These are phyloP conservation scores for Trichophaea hybrida DNA, from an alignment of 2,329 filamentous ascomycete genomes.

Conservation along the genomic window DNA sequence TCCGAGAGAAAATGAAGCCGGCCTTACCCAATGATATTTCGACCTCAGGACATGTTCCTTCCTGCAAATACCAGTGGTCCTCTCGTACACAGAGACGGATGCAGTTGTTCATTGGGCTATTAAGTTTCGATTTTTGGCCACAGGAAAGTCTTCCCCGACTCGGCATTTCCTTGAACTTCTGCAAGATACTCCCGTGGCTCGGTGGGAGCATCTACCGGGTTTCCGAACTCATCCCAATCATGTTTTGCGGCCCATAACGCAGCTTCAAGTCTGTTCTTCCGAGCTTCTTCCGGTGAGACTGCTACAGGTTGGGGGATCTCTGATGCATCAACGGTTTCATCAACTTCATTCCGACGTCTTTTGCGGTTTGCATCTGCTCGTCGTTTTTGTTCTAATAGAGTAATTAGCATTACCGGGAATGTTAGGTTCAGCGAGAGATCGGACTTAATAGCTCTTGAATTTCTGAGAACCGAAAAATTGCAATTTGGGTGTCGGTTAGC, in stretches of 20 bases:
- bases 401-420: background rate
- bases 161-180: constrained; percentile 17
- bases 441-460: constrained; percentile 54
- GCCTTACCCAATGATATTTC: no score
- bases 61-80: no score
- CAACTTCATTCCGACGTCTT: constrained; percentile 23
- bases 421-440: constrained; percentile 15
- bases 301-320: constrained; percentile 24
- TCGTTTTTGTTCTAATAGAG: constrained; percentile 1
- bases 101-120: no score
- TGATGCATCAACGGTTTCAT: constrained; percentile 24
- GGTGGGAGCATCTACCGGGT: constrained; percentile 11
- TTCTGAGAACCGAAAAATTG: constrained; percentile 81
- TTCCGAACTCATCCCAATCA: constrained; percentile 15
- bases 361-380: constrained; percentile 12
- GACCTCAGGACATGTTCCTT: no score
- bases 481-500: constrained; percentile 78
- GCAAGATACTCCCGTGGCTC: constrained; percentile 5
- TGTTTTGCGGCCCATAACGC: constrained; percentile 16
- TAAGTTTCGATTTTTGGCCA: constrained; percentile 11
- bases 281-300: constrained; percentile 27
- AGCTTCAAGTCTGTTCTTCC: constrained; percentile 21
- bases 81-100: no score
- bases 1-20: no score
- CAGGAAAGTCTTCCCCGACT: constrained; percentile 17